These are phyloP conservation scores for Myxozyma geophila DNA, from an alignment of 805 yeast species.

Conservation along the genomic window DNA sequence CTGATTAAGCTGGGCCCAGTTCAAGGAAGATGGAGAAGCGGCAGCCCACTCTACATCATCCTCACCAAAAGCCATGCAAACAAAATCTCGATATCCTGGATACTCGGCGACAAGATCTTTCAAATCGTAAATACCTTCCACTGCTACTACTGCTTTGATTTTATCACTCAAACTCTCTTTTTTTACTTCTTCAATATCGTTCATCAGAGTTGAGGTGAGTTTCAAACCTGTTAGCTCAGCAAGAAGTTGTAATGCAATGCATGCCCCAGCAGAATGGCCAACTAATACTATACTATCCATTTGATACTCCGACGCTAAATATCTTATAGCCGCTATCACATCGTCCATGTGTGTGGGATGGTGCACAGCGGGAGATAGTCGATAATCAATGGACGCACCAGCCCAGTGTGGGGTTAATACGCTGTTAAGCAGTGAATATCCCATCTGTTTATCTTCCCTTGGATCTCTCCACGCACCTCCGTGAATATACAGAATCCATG, in stretches of 20 bases:
- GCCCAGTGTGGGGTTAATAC: constrained; percentile 27
- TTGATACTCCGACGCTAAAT: constrained; percentile 31
- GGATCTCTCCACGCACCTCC: constrained; percentile 87
- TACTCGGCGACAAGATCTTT: constrained; percentile 58
- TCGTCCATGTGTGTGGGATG: constrained; percentile 66
- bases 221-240: constrained; percentile 11
- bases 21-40: constrained; percentile 18
- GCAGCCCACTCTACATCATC: constrained; percentile 35
- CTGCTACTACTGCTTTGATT: constrained; percentile 42
- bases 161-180: constrained; percentile 3
- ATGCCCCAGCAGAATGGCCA: constrained; percentile 82
- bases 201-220: constrained; percentile 1
- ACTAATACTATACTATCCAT: constrained; percentile 44
- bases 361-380: constrained; percentile 45
- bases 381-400: constrained; percentile 37
- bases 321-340: constrained; percentile 51
- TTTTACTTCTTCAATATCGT: not conserved
- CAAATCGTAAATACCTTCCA: constrained; percentile 72
- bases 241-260: constrained; percentile 56
- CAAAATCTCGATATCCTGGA: constrained; percentile 59
- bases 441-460: constrained; percentile 60
- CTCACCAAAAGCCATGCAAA: constrained; percentile 59
- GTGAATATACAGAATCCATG: constrained; percentile 60
- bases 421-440: constrained; percentile 43
- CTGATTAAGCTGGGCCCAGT: constrained; percentile 7